Base-by-base conservation (phyloP, 108 stramenopile species). In the Skeletonema tropicum region DNA sequence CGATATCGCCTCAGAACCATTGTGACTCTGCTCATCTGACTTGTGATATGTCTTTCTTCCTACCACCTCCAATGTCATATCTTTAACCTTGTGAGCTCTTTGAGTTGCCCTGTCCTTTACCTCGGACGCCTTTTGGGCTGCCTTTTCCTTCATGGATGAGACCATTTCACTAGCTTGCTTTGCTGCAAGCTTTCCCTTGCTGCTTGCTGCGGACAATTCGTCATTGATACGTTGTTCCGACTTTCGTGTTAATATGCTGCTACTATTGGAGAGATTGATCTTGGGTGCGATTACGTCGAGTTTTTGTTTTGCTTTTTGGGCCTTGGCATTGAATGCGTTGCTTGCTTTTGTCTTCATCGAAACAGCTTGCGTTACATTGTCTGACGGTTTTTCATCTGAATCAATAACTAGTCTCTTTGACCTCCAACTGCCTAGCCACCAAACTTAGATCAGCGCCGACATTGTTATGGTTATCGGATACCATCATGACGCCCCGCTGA, bases 161-260 rank as follows among this genome's bases (percentile, higher is more conserved):
- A 49, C 48, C 48, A 49, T 49, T 19, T 19, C 48, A 49, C 48
- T 49, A 3, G 48, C 48, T 19, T 49, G 48, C 17, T 49, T 49
- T 49, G 48, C 17, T 49, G 48, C 48, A 1, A n/a, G 19, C 48
- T 49, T 49, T 49, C 48, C 48, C 17, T 49, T 49, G 19, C 19
- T 49, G 48, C 48, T 49, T 49, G 48, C 48, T 19, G 48, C 48
- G 17, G 48, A 49, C 19, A 49, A 19, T 49, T 49, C 48, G 19
- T 49, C 48, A 19, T 49, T 49, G n/a, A 49, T 49, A 49, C 48
- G 48, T 6, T 49, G 48, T 49, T 49, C 48, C 48, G 48, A 49
- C 19, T 49, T 49, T 49, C 48, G 48, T 49, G 48, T 3, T n/a
- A n/a, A 46, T 46, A 21, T 10, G 48, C 48, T n/a, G n/a, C n/a